A percentile compares a stretch with the other conserved stretches of the same genome.
phyloP scores from a whole-genome alignment of 2,329 filamentous ascomycete genomes.

The Colletotrichum sp. region DNA sequence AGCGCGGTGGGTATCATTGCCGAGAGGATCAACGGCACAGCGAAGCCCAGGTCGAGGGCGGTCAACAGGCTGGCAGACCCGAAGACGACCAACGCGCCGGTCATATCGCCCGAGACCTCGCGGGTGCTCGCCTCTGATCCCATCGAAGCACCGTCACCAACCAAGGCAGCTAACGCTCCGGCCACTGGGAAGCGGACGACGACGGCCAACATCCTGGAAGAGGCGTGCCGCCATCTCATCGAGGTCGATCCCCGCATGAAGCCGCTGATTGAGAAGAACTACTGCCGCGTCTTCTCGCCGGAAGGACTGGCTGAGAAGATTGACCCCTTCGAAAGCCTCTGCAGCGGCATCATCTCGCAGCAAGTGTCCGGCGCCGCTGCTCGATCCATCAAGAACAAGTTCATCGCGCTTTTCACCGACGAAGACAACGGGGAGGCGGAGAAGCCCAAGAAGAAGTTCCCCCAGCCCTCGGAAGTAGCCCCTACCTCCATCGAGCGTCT shows the following conservation, averaged over 20 bases:
- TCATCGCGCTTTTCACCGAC: slow-evolving; percentile 73
- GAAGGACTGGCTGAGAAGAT: slow-evolving; percentile 83
- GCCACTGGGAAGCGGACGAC: slow-evolving; percentile 51
- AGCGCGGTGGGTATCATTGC: slow-evolving; percentile 45
- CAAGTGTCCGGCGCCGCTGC: slow-evolving; percentile 95
- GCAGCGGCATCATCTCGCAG: slow-evolving; percentile 91
- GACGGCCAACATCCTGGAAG: slow-evolving; percentile 74
- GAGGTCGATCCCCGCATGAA: slow-evolving; percentile 75
- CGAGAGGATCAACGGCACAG: slow-evolving; percentile 29
- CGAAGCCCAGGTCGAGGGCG: slow-evolving; percentile 41
- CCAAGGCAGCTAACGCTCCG: slow-evolving; percentile 34
- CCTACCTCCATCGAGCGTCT: slow-evolving; percentile 68
- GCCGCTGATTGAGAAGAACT: slow-evolving; percentile 74
- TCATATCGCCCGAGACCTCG: slow-evolving; percentile 75
- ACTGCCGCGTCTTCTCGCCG: slow-evolving; percentile 80
- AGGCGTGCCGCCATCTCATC: slow-evolving; percentile 78
- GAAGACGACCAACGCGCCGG: slow-evolving; percentile 69
- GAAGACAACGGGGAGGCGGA: slow-evolving; percentile 31
- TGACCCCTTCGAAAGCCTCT: slow-evolving; percentile 85
- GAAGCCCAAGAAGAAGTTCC: slow-evolving; percentile 57
- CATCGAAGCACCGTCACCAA: slow-evolving; percentile 50
- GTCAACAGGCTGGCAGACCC: slow-evolving; percentile 66
- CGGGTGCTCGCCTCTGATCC: slow-evolving; percentile 61
- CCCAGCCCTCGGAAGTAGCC: slow-evolving; percentile 76
- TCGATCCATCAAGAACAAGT: slow-evolving; percentile 85